Evolutionary conservation across 2,329 filamentous ascomycete species (phyloP), one percentile per base, ranked within the genome.

Genomic region (Botrytis porri): DNA sequence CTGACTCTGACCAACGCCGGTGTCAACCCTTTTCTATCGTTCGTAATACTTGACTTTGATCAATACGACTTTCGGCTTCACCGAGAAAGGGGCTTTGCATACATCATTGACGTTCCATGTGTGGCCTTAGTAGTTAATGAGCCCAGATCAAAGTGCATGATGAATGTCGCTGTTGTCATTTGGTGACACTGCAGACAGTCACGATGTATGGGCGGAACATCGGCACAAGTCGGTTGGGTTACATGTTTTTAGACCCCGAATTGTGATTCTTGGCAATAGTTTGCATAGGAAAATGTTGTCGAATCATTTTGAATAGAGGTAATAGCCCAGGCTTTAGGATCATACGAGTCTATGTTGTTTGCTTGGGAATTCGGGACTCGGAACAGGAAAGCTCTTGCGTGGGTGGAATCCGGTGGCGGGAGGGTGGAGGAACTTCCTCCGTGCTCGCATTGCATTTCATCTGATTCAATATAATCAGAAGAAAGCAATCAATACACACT

Each of bases 201-300:
- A 35, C 29, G 8, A 12, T 32, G 10, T 29, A 29, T 29, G 35
- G 16, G 8, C 45, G 64, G 64, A 67, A 67, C 25, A 41, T 67
- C 64, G 64, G 64, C 64, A 67, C 64, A 48, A 20, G 51, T 66
- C 32, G 64, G 22, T 37, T 66, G 32, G 45, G 22, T n/a, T 22
- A 14, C 43, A 48, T 48, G 32, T 45, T 4, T 66, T 35, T 51
- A 65, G 4, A 51, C 43, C 22, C 63, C 63, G 22, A 65, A 66
- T 54, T 66, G 9, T 51, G 64, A 8, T 29, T 29, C 35, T 67
- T 54, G 64, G 64, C 64, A 57, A 20, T 10, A n/a, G 63, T 39
- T 51, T 66, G 63, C 63, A 37, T 39, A 37, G 45, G 32, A n/a
- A n/a, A 39, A 12, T 22, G 12, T 39, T 39, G 12, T 66, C 63